Conservation (phyloP, 1,139 yeast species). For the Yamadazyma diddensiae region DNA sequence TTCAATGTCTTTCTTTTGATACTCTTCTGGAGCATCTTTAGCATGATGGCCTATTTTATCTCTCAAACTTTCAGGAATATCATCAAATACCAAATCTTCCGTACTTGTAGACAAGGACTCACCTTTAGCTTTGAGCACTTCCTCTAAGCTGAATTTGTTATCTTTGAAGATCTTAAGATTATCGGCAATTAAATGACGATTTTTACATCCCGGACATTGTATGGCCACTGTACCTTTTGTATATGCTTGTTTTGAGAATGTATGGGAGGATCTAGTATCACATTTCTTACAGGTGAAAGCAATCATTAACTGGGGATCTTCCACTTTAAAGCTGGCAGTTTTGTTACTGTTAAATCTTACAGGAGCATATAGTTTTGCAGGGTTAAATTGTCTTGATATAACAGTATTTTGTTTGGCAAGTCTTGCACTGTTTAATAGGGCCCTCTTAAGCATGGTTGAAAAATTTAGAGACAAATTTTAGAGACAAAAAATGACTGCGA, state of each 20-base stretch:
- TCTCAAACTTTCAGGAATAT: constrained; percentile 65
- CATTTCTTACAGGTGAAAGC: constrained; percentile 94
- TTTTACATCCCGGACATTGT: constrained; percentile 89
- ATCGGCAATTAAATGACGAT: constrained; percentile 89
- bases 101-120: constrained; percentile 62
- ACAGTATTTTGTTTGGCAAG: too few species aligned
- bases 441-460: too few species aligned
- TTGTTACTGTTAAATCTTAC: constrained; percentile 6
- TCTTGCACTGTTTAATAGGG: too few species aligned
- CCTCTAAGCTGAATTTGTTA: constrained; percentile 69
- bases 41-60: constrained; percentile 59
- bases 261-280: constrained; percentile 77
- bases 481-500: too few species aligned
- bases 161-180: constrained; percentile 84
- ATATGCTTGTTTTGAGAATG: constrained; percentile 89
- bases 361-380: too few species aligned
- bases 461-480: too few species aligned
- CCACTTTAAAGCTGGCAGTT: constrained; percentile 36
- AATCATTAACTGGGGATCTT: constrained; percentile 75
- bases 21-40: constrained; percentile 52
- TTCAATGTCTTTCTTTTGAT: constrained; percentile 5
- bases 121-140: constrained; percentile 74
- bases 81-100: constrained; percentile 67
- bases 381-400: too few species aligned
- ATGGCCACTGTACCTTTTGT: constrained; percentile 82